Percentiles rank a stretch among this genome's conserved stretches.
phyloP scores from a whole-genome alignment of 2,329 filamentous ascomycete species.

The Coniella vitis region DNA sequence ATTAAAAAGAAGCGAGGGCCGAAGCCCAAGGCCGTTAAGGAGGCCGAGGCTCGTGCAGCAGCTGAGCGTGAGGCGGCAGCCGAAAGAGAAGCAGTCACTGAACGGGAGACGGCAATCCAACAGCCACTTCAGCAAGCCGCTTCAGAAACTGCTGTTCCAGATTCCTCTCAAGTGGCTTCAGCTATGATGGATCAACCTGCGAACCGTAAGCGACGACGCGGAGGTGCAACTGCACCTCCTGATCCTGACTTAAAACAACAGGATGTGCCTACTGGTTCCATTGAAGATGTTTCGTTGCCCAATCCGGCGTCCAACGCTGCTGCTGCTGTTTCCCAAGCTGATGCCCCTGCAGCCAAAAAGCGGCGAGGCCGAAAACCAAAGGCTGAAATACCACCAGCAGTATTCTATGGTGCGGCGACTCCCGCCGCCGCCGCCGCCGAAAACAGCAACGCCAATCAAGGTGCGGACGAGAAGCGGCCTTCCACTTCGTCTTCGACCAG shows the following conservation, averaged over 20 bases:
- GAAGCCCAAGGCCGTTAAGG: conserved; percentile 14
- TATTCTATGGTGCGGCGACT: conserved; percentile 26
- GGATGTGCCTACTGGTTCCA: conserved; percentile 8
- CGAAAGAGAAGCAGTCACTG: background rate
- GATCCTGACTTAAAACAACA: background rate
- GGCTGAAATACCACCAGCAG: conserved; percentile 20
- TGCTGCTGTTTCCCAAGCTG: conserved; percentile 11
- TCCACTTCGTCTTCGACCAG: conserved; percentile 47
- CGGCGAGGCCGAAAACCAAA: conserved; percentile 16
- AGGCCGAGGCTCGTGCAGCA: conserved; percentile 12
- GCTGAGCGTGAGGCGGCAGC: conserved; percentile 11
- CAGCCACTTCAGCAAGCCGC: too few species aligned
- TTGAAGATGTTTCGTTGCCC: conserved; percentile 5
- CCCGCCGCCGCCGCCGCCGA: conserved; percentile 22
- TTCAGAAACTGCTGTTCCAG: background rate
- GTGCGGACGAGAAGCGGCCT: conserved; percentile 41
- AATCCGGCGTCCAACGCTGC: background rate
- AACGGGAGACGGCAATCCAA: conserved; percentile 5
- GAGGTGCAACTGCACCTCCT: background rate
- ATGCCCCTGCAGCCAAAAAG: conserved; percentile 17
- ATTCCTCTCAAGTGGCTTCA: background rate
- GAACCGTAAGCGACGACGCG: conserved; percentile 13
- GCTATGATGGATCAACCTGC: background rate
- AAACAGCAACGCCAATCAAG: conserved; percentile 25
- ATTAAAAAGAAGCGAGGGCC: conserved; percentile 10